Percentiles rank a stretch among this genome's conserved stretches.
Evolutionary conservation across 345 rosid genomes (phyloP).

Genomic region (Melastoma malabathricum): DNA sequence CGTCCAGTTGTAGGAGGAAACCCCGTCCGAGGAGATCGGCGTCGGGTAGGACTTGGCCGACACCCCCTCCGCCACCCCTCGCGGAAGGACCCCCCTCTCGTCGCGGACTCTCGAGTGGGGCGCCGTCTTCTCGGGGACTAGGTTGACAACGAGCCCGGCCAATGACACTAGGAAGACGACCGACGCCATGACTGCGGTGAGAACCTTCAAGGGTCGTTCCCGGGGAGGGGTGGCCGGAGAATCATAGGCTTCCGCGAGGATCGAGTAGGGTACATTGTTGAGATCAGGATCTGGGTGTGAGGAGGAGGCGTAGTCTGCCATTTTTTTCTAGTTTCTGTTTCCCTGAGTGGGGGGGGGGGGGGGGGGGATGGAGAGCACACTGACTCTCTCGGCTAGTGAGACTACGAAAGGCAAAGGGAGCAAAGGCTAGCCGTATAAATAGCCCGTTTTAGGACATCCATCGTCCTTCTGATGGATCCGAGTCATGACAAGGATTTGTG

Average conservation of each 20-base stretch:
- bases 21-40: conserved; percentile 5
- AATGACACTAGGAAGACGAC: conserved; percentile 27
- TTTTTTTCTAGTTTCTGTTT: too few species aligned
- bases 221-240: conserved; percentile 7
- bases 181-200: conserved; percentile 12
- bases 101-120: conserved; percentile 1
- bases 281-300: too few species aligned
- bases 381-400: too few species aligned
- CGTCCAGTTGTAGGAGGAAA: conserved; percentile 54
- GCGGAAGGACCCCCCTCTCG: conserved; percentile 8
- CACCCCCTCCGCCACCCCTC: conserved; percentile 47
- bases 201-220: conserved; percentile 23
- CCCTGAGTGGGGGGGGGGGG: too few species aligned
- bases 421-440: too few species aligned
- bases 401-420: too few species aligned
- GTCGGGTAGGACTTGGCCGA: conserved; percentile 55
- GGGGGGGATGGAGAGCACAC: too few species aligned
- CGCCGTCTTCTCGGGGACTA: conserved; percentile 14
- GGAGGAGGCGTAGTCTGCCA: too few species aligned
- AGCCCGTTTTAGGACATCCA: too few species aligned
- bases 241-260: conserved; percentile 24
- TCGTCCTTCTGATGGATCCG: too few species aligned
- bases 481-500: too few species aligned
- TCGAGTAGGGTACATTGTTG: conserved; percentile 13
- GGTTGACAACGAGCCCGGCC: conserved; percentile 24